phyloP scores from a whole-genome alignment of 306 rosid genomes.

The Quercus berberidifolia region DNA sequence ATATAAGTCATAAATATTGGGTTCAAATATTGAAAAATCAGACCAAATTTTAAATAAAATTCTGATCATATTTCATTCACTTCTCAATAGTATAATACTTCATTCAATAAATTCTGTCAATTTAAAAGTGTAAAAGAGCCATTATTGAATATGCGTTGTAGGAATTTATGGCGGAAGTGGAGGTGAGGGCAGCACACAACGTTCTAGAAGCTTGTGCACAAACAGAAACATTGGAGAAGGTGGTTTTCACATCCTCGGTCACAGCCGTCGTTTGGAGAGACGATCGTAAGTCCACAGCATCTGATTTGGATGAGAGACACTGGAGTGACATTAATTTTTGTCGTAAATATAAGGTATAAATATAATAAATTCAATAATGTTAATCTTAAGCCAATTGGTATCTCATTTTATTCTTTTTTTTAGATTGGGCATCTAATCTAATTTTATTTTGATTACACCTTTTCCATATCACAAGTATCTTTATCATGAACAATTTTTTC shows the following conservation, averaged over 20 bases:
- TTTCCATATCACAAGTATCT: too few species aligned
- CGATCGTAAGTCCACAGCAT: conserved; percentile 42
- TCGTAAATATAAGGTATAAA: conserved; percentile 78
- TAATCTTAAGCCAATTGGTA: too few species aligned
- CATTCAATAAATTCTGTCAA: neutral
- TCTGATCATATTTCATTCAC: too few species aligned
- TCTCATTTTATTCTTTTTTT: too few species aligned
- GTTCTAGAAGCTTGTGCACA: conserved; percentile 95
- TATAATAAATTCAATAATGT: conserved; percentile 4
- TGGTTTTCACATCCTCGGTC: conserved; percentile 73
- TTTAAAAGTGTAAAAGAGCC: neutral
- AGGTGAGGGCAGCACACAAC: conserved; percentile 93
- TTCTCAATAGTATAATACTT: too few species aligned
- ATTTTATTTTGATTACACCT: too few species aligned
- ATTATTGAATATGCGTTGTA: neutral
- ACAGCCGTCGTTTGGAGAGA: conserved; percentile 83
- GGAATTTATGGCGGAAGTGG: conserved; percentile 87
- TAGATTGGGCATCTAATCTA: too few species aligned
- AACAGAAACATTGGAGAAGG: conserved; percentile 74
- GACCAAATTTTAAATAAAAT: too few species aligned
- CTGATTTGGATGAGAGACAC: conserved; percentile 63
- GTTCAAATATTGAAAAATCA: too few species aligned
- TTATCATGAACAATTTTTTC: too few species aligned
- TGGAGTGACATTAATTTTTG: conserved; percentile 82
- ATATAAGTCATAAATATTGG: too few species aligned